Evolutionary conservation across 345 rosid species (phyloP).

Genomic region (Pseudoturritis turrita): DNA sequence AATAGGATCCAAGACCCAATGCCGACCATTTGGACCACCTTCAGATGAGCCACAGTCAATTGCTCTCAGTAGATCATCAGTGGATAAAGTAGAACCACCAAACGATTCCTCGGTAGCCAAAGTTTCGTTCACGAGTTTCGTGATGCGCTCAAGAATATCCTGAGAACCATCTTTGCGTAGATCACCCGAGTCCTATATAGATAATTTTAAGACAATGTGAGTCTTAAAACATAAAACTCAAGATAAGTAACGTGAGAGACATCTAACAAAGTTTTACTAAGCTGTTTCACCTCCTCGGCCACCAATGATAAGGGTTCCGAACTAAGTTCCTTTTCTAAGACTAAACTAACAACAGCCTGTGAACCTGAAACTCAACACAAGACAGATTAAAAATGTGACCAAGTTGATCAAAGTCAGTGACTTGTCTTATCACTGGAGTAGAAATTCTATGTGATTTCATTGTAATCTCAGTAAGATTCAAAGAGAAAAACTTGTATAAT

Average conservation of each 20-base stretch:
- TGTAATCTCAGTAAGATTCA: neutral
- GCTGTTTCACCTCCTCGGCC: constrained; percentile 80
- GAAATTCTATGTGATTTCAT: neutral
- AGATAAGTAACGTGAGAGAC: neutral
- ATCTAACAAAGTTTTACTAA: neutral
- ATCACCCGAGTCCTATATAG: constrained; percentile 70
- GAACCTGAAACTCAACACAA: constrained; percentile 53
- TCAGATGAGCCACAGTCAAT: constrained; percentile 82
- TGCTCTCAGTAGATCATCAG: constrained; percentile 62
- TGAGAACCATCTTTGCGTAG: constrained; percentile 57
- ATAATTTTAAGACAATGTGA: constrained; percentile 16
- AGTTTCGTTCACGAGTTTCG: constrained; percentile 78
- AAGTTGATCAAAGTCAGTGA: neutral
- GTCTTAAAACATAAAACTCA: neutral
- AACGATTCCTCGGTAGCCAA: constrained; percentile 58
- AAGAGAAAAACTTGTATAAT: no score
- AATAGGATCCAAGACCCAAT: constrained; percentile 98
- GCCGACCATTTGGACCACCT: constrained; percentile 88
- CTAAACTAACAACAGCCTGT: constrained; percentile 82
- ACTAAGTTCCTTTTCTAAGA: constrained; percentile 67
- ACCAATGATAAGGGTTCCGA: constrained; percentile 73
- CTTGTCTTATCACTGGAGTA: neutral
- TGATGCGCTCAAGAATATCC: constrained; percentile 66
- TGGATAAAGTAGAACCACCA: constrained; percentile 41
- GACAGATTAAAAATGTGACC: neutral